These are phyloP conservation scores for Suhomyces anneliseae DNA, from an alignment of 1,139 yeast genomes.

Conservation along the genomic window DNA sequence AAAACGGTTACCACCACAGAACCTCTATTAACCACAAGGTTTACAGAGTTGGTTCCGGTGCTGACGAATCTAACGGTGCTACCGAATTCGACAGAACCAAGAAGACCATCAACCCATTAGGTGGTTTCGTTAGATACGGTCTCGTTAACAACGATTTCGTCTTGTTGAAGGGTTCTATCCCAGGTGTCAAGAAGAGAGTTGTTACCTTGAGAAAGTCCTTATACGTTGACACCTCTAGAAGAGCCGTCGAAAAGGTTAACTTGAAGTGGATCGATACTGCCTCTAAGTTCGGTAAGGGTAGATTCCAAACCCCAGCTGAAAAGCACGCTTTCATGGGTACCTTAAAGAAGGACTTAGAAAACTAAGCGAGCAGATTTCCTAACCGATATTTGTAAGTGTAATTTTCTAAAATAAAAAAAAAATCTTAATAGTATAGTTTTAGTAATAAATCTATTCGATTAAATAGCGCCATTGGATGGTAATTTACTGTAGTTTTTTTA, in stretches of 20 bases:
- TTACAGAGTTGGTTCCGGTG: slow-evolving; percentile 98
- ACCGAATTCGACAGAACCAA: slow-evolving; percentile 99
- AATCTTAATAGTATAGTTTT: slow-evolving; percentile 5
- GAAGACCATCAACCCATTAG: slow-evolving; percentile 99
- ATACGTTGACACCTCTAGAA: slow-evolving; percentile 97
- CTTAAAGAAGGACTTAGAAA: slow-evolving; percentile 85
- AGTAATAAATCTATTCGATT: slow-evolving; percentile 7
- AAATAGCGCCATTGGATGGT: not conserved
- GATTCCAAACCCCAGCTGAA: slow-evolving; percentile 99
- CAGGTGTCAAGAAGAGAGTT: slow-evolving; percentile 99
- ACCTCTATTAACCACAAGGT: slow-evolving; percentile 99
- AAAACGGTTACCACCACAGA: slow-evolving; percentile 99
- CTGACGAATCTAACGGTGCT: slow-evolving; percentile 90
- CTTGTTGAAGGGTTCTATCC: slow-evolving; percentile 97
- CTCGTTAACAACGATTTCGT: slow-evolving; percentile 95
- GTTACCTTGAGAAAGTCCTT: slow-evolving; percentile 98
- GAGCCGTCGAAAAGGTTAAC: slow-evolving; percentile 93
- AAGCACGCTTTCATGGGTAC: slow-evolving; percentile 99
- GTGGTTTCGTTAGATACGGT: slow-evolving; percentile 99
- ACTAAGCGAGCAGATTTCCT: slow-evolving; percentile 2
- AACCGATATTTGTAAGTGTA: not conserved
- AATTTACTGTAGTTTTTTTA: too few relatives aligned
- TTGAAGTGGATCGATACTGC: slow-evolving; percentile 99
- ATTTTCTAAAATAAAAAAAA: not conserved
- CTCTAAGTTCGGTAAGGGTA: slow-evolving; percentile 99